Evolutionary conservation across 306 rosid species (phyloP), one percentile per base, ranked within the genome.

Genomic region (Glycine soja): DNA sequence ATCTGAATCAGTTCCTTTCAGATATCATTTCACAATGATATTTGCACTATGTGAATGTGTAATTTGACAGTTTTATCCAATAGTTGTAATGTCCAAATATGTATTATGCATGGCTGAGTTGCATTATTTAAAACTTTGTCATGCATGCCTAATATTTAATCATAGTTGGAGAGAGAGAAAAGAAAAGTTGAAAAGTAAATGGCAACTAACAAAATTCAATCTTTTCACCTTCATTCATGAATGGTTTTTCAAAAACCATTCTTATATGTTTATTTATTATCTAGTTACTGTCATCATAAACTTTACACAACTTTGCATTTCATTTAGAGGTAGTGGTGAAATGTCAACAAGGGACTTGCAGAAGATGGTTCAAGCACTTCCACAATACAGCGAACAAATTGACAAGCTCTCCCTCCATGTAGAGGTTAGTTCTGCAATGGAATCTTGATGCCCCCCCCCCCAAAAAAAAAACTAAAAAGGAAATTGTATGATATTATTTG

Each of bases 311-410:
- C 46, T 81, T 64, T 77, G 85, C 78, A 77, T 77, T 46, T 85
- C 54, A 65, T 77, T 70, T 83, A 95, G 98, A 87, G 84, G 81
- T 83, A 86, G 85, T 47, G 90, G 97, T 80, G 97, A 95, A 84
- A 84, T 95, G 84, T 93, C 99, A 2, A 95, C 99, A 0, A 86
- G 98, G 86, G 99, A 95, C 83, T 83, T 95, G 85, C 99, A 95
- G 78, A 91, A 88, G 96, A 95, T 95, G 97, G 99, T 93, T 84
- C 99, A 95, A 93, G 99, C 99, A 76, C 91, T 95, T 91, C 99
- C 98, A 47, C 99, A 95, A 80, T 93, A 95, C 82, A 95, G 99
- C 83, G 99, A 95, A 88, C 99, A 95, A 88, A 91, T 95, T n/a
- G 98, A 93, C 86, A 95, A 95, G 85, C 99, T 95, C 77, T 95